Evolutionary conservation across 2,329 filamentous ascomycete genomes (phyloP).

Genomic region (Pseudogymnoascus sp.): DNA sequence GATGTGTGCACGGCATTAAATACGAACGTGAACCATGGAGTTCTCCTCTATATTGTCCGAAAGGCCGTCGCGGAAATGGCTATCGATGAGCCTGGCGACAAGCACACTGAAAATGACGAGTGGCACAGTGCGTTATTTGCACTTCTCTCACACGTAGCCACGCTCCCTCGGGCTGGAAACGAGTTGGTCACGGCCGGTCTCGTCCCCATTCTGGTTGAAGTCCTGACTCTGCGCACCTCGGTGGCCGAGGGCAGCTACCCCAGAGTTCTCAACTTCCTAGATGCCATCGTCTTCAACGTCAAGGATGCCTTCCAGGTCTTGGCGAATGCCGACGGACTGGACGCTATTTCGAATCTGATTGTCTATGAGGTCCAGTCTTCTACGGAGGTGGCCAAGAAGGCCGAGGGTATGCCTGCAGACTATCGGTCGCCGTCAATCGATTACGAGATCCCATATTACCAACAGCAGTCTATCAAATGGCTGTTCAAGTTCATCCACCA

Average conservation of each 20-base stretch:
- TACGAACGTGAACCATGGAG: conserved; percentile 91
- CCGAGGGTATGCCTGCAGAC: conserved; percentile 61
- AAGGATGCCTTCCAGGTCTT: conserved; percentile 78
- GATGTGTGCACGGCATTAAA: conserved; percentile 89
- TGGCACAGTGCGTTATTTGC: conserved; percentile 88
- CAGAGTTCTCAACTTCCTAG: conserved; percentile 77
- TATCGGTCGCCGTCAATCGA: conserved; percentile 79
- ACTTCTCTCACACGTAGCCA: conserved; percentile 73
- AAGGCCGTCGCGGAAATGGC: conserved; percentile 82
- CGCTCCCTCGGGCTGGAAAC: conserved; percentile 64
- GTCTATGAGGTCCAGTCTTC: conserved; percentile 68
- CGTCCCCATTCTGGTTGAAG: conserved; percentile 82
- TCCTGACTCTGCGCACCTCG: conserved; percentile 71
- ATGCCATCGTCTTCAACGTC: conserved; percentile 77
- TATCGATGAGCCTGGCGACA: conserved; percentile 48
- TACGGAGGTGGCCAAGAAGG: conserved; percentile 54
- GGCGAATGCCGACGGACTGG: conserved; percentile 73
- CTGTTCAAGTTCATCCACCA: conserved; percentile 94
- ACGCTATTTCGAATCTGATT: conserved; percentile 81
- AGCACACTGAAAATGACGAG: conserved; percentile 64
- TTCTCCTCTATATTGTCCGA: conserved; percentile 84
- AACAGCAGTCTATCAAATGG: conserved; percentile 89
- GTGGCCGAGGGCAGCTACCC: conserved; percentile 79
- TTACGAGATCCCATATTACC: conserved; percentile 86
- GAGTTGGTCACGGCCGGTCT: conserved; percentile 84